phyloP scores from a whole-genome alignment of 306 rosid genomes.

The Vigna nakashimae region DNA sequence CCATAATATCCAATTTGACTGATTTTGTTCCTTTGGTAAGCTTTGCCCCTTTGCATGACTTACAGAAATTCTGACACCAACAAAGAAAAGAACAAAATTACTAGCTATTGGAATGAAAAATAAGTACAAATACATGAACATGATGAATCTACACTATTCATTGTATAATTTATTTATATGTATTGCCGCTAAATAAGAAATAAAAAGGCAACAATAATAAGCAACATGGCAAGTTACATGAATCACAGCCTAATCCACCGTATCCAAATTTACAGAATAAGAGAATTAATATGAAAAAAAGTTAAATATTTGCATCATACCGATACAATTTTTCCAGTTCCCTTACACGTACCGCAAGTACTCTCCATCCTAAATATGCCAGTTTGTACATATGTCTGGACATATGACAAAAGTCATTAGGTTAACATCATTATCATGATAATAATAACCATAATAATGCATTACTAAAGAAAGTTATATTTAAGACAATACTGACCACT shows the following conservation, averaged over 20 bases:
- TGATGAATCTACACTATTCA: not conserved
- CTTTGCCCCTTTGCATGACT: constrained; percentile 77
- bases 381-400: constrained; percentile 77
- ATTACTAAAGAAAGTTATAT: not conserved
- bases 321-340: constrained; percentile 79
- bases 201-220: constrained; percentile 6
- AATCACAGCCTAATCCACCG: not conserved
- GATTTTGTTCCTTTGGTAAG: constrained; percentile 72
- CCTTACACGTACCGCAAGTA: constrained; percentile 76
- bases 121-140: constrained; percentile 17
- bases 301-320: constrained; percentile 53
- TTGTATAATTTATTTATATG: not conserved
- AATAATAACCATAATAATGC: not conserved
- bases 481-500: constrained; percentile 65
- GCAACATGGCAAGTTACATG: not conserved
- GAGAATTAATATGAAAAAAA: constrained; percentile 6
- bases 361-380: constrained; percentile 91
- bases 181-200: not conserved
- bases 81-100: constrained; percentile 33
- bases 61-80: constrained; percentile 62
- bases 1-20: constrained; percentile 67
- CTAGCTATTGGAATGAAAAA: not conserved
- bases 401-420: constrained; percentile 43
- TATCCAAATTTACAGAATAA: not conserved
- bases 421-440: constrained; percentile 30